Conservation (phyloP, 768 basidiomycete genomes). For the Amanita phalloides region DNA sequence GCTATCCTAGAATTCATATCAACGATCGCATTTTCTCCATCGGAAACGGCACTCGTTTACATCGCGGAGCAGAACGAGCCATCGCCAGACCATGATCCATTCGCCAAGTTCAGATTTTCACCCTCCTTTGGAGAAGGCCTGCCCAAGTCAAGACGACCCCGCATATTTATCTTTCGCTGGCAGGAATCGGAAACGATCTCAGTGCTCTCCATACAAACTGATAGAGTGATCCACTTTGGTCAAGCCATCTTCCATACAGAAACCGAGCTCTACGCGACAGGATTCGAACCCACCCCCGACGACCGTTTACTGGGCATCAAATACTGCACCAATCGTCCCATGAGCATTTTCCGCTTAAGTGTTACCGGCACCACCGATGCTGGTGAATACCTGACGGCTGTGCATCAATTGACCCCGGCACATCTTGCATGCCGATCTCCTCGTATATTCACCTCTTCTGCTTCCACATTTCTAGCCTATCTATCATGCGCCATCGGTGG, state of each 20-base stretch:
- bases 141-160: slow-evolving; percentile 37
- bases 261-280: slow-evolving; percentile 40
- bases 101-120: slow-evolving; percentile 38
- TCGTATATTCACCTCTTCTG: slow-evolving; percentile 25
- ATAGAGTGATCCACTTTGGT: slow-evolving; percentile 31
- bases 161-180: slow-evolving; percentile 46
- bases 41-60: slow-evolving; percentile 44
- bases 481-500: slow-evolving; percentile 45
- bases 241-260: slow-evolving; percentile 41
- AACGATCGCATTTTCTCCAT: slow-evolving; percentile 42
- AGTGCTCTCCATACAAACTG: neutral
- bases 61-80: slow-evolving; percentile 43
- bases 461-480: slow-evolving; percentile 32
- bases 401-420: slow-evolving; percentile 29
- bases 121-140: slow-evolving; percentile 59
- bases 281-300: slow-evolving; percentile 49
- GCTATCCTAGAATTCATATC: slow-evolving; percentile 34
- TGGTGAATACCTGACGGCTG: slow-evolving; percentile 7
- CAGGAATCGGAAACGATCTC: neutral
- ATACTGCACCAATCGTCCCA: slow-evolving; percentile 48
- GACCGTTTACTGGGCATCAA: slow-evolving; percentile 49
- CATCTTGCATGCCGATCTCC: slow-evolving; percentile 21
- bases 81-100: slow-evolving; percentile 19
- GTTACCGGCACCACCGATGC: slow-evolving; percentile 11
- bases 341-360: slow-evolving; percentile 42